Base-by-base conservation (phyloP, 768 basidiomycete species). In the Lenzites betulinus region DNA sequence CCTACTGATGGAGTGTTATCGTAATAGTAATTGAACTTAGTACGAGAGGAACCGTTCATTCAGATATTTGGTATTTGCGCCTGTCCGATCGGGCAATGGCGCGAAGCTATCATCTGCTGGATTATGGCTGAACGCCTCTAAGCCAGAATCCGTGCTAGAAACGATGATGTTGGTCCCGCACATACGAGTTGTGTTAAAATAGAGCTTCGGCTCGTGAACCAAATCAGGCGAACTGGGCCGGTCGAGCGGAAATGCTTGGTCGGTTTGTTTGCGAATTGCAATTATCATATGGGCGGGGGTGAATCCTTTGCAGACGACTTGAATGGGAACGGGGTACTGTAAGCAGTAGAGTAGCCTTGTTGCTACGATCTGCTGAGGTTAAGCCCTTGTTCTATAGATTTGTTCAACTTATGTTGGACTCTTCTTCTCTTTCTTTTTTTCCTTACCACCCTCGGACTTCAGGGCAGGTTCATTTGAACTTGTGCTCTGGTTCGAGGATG, bases 41-140 rank as follows among this genome's bases (percentile, higher is more conserved):
- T 87, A 87, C 83, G 81, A 86, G 85, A 87, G 86, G 86, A 87
- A 88, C 86, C 79, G 83, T 83, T 83, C 82, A 85, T 88, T 86
- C 86, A 83, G 84, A 86, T 85, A 87, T 82, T 87, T 87, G 86
- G 86, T 87, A 84, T 86, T 85, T 87, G 85, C 82, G 75, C 79
- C 83, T 86, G 85, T 86, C 84, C 81, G 83, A 87, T 82, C 79
- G 83, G 84, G 83, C 86, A 86, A 83, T 86, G 85, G 81, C 75
- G 83, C 82, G 83, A 87, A 86, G 85, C 85, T 87, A 87, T 83
- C 85, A 86, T 85, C 83, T 82, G 86, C 82, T 84, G 85, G 86
- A 86, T 87, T 87, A 88, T 87, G 86, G 83, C 86, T 88, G 85
- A 87, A 87, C 80, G 84, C 86, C 86, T 88, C 86, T 87, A 87